Evolutionary conservation across 768 basidiomycete genomes (phyloP), one percentile per base, ranked within the genome.

Genomic region (Termitomyces bulborhizus): DNA sequence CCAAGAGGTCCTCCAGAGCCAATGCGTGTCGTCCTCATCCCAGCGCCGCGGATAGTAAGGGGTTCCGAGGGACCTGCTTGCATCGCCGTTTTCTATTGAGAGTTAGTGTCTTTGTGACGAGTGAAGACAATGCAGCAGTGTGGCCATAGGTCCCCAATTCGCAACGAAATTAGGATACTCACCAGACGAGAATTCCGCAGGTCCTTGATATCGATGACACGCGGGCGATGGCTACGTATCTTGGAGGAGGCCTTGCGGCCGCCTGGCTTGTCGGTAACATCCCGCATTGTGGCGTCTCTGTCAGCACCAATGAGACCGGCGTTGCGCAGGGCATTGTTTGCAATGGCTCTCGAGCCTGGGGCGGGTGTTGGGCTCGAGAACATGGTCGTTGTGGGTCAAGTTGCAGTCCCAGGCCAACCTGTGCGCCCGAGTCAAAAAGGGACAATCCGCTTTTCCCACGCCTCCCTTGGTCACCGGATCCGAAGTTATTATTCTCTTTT

Each of bases 261-360:
- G 48, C 86, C 86, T 5, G 85, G 86, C 61, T 76, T 86, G 71
- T 83, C 81, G 8, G 79, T 75, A 43, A 75, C 72, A 63, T 91
- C 88, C 58, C 83, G 81, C 89, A 91, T 90, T 61, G 74, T 79
- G 55, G 83, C 74, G 68, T 91, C 89, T 54, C 81, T 75, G 68
- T 91, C 89, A 54, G 80, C 73, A 76, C 89, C 88, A 58, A 89
- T 85, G 65, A 90, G 82, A 41, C 88, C 89, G 3, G 86, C 88
- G 37, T 71, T 81, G 56, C 84, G 83, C 26, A 90, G 73, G 31
- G 86, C 84, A 55, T 71, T 85, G 55, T 77, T 60, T 21, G 82
- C 86, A 18, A 91, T 70, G 29, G 78, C 66, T 60, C 84, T 80
- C 50, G 79, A 73, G 60, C 84, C 80, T 15, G 84, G 72, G 6